Percentiles rank a stretch among this genome's conserved stretches.
Evolutionary conservation across 352 stramenopile species (phyloP).

Genomic region (Pseudoperonospora humuli): DNA sequence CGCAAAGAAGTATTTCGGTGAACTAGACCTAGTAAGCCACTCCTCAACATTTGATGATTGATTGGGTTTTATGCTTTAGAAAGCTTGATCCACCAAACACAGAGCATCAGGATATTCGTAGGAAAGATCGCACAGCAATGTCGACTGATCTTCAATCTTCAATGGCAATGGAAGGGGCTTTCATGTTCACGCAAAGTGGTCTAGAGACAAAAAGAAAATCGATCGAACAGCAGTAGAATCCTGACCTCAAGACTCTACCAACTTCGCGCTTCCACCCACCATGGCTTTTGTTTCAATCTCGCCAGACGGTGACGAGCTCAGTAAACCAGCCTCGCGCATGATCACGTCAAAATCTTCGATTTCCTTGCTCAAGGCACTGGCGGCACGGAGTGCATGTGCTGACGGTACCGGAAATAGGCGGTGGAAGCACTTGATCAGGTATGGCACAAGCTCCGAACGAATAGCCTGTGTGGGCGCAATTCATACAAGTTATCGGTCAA

Average conservation of each 20-base stretch:
- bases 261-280: slow-evolving; percentile 20
- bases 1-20: too few species aligned
- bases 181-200: slow-evolving; percentile 17
- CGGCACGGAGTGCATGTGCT: slow-evolving; percentile 13
- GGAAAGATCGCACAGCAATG: neutral
- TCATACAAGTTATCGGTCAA: slow-evolving; percentile 6
- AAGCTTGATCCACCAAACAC: neutral
- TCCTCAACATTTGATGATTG: too few species aligned
- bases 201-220: neutral
- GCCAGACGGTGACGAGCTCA: neutral
- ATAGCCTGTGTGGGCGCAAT: slow-evolving; percentile 30
- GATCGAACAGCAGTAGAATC: neutral
- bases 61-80: neutral
- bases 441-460: slow-evolving; percentile 48
- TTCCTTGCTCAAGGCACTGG: slow-evolving; percentile 15
- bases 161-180: slow-evolving; percentile 41
- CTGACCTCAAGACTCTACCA: neutral
- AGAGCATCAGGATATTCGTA: neutral
- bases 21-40: too few species aligned
- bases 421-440: slow-evolving; percentile 66
- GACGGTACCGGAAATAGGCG: slow-evolving; percentile 46
- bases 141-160: neutral
- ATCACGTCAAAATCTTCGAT: slow-evolving; percentile 34
- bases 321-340: slow-evolving; percentile 37
- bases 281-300: slow-evolving; percentile 15